Conservation (phyloP, 2,329 filamentous ascomycete genomes). For the Aspergillus udagawae region DNA sequence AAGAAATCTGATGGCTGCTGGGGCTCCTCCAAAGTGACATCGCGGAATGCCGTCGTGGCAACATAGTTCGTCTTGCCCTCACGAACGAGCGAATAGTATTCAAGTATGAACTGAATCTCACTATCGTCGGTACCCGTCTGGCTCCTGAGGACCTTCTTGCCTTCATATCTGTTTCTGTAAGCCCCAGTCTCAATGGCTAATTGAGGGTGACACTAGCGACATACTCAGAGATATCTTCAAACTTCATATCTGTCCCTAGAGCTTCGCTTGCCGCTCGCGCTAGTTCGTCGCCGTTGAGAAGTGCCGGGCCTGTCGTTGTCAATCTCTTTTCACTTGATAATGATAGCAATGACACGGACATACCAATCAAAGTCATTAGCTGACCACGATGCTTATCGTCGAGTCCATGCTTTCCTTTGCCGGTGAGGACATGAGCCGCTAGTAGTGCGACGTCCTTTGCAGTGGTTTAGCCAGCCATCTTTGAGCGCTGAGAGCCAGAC, state of each 20-base stretch:
- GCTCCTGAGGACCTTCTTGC: slow-evolving; percentile 34
- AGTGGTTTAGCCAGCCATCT: slow-evolving; percentile 13
- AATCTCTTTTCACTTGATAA: not conserved
- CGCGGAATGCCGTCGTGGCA: slow-evolving; percentile 48
- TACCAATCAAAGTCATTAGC: slow-evolving; percentile 50
- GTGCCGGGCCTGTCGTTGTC: slow-evolving; percentile 44
- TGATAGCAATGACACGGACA: slow-evolving; percentile 39
- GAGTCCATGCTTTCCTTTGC: slow-evolving; percentile 49
- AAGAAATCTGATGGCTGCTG: slow-evolving; percentile 50
- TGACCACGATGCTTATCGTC: slow-evolving; percentile 50
- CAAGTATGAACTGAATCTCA: slow-evolving; percentile 48
- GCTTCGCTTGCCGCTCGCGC: slow-evolving; percentile 45
- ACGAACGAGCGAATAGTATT: slow-evolving; percentile 51
- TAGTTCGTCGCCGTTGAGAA: slow-evolving; percentile 46
- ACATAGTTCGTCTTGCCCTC: slow-evolving; percentile 55
- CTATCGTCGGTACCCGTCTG: slow-evolving; percentile 36
- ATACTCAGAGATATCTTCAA: slow-evolving; percentile 46
- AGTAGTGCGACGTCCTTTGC: slow-evolving; percentile 47
- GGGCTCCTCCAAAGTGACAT: slow-evolving; percentile 46
- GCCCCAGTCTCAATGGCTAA: slow-evolving; percentile 24
- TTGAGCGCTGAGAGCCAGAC: slow-evolving; percentile 4
- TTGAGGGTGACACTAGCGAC: slow-evolving; percentile 29
- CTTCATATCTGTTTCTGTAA: slow-evolving; percentile 21
- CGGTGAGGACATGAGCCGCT: slow-evolving; percentile 46
- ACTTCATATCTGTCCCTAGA: slow-evolving; percentile 42